Conservation (phyloP, 768 basidiomycete genomes). For the Rhodotorula paludigena region DNA sequence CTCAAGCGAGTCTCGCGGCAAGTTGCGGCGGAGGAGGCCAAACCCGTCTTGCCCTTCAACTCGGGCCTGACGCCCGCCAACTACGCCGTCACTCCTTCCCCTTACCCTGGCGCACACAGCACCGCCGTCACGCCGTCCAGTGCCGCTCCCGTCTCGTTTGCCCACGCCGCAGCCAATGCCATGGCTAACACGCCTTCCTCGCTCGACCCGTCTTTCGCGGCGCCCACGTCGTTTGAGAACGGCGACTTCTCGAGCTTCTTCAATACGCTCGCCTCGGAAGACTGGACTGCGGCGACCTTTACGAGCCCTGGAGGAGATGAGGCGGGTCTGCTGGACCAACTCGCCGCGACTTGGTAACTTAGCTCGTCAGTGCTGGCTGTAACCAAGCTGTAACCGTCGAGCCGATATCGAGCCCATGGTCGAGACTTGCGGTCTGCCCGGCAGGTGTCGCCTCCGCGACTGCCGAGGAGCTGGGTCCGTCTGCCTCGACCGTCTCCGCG, state of each 20-base stretch:
- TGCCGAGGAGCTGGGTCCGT: no score
- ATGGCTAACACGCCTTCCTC: slow-evolving; percentile 5
- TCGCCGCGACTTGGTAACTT: slow-evolving; percentile 33
- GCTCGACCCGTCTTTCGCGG: no score
- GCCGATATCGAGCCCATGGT: no score
- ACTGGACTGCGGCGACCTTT: slow-evolving; percentile 10
- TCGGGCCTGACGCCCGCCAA: no score
- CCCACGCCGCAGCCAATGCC: slow-evolving; percentile 25
- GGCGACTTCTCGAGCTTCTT: slow-evolving; percentile 19
- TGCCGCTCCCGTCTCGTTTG: slow-evolving; percentile 15
- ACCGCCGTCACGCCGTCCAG: neutral
- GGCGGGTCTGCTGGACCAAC: slow-evolving; percentile 20
- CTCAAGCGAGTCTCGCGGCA: slow-evolving; percentile 33
- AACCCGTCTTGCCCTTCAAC: no score
- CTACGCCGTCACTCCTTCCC: neutral
- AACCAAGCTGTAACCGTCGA: no score
- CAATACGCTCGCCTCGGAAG: slow-evolving; percentile 7
- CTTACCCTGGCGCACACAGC: neutral
- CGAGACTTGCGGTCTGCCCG: no score
- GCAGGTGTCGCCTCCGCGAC: no score
- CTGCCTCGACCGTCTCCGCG: no score
- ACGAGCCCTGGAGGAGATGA: slow-evolving; percentile 9
- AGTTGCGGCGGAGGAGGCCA: neutral
- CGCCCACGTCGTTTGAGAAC: neutral
- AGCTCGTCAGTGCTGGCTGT: no score